These are phyloP conservation scores for Entamoeba invadens DNA, from an alignment of 208 protist species.

Conservation along the genomic window DNA sequence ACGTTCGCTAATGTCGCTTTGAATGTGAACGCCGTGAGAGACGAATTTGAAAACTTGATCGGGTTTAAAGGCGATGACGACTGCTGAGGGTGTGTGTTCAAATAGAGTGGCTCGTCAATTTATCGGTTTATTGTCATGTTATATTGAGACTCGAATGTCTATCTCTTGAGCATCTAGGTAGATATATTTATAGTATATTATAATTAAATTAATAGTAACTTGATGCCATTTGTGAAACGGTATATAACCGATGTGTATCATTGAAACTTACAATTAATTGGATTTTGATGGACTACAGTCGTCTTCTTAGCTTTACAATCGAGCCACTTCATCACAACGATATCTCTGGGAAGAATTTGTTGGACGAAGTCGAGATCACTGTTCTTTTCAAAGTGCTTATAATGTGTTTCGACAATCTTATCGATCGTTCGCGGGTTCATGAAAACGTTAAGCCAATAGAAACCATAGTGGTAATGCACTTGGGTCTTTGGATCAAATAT, in stretches of 20 bases:
- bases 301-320: not conserved
- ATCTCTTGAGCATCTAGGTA: too few species aligned
- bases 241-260: too few species aligned
- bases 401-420: not conserved
- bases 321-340: not conserved
- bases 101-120: too few species aligned
- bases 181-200: too few species aligned
- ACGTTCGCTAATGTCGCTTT: not conserved
- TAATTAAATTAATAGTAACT: too few species aligned
- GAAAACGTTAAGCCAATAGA: not conserved
- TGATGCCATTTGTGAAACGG: too few species aligned
- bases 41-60: not conserved
- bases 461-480: not conserved
- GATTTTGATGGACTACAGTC: not conserved
- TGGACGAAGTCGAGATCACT: not conserved
- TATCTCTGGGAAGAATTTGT: not conserved
- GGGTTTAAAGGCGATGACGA: not conserved
- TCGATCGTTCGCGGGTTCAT: not conserved
- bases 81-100: too few species aligned
- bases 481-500: not conserved
- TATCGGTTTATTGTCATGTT: too few species aligned
- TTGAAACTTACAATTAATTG: conserved; percentile 3
- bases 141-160: too few species aligned
- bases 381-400: not conserved
- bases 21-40: not conserved